Evolutionary conservation across 2,329 filamentous ascomycete genomes (phyloP), one percentile per base, ranked within the genome.

Genomic region (Zarea fungicola): DNA sequence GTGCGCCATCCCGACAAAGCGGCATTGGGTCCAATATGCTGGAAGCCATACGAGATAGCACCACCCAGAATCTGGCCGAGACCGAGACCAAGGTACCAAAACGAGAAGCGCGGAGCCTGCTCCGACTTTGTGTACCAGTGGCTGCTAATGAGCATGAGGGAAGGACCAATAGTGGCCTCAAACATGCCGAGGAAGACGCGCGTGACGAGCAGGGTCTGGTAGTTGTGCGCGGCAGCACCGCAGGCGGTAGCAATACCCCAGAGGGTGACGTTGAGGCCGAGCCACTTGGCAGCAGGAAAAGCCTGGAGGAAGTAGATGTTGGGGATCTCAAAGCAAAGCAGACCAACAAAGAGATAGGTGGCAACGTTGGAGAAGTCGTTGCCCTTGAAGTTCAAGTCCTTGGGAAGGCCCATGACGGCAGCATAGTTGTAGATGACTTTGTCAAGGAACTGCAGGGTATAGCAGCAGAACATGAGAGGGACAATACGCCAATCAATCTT

Each of bases 381-480:
- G 16, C 76, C 76, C 11, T 64, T 60, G 23, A 68, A 42, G 21
- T 7, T 7, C 6, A 81, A 69, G 50, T 83, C 79, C 43, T 71
- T 62, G 19, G 63, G 67, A 7, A 87, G 60, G 3, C 81, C 80
- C 82, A 85, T 86, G 44, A 86, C 80, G 51, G 77, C 78, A 16
- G 80, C 80, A 58, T 85, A 85, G 56, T 84, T 84, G 37, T 83
- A 71, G 23, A 80, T 73, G 52, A 83, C 76, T 64, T 84, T 84
- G 67, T 84, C 81, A 37, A 83, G 67, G 55, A 82, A 82, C 57
- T 83, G 79, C 65, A 83, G 71, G n/a, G 75, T 75, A 58, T 84
- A 84, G 58, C 74, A 78, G 37, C 71, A 63, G 52, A 83, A 82
- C 76, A 83, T 81, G 46, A 83, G 67, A 0, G 80, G 80, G 28